Evolutionary conservation across 176 grass and related monocot genomes (phyloP).

Genomic region (Panicum miliaceum): DNA sequence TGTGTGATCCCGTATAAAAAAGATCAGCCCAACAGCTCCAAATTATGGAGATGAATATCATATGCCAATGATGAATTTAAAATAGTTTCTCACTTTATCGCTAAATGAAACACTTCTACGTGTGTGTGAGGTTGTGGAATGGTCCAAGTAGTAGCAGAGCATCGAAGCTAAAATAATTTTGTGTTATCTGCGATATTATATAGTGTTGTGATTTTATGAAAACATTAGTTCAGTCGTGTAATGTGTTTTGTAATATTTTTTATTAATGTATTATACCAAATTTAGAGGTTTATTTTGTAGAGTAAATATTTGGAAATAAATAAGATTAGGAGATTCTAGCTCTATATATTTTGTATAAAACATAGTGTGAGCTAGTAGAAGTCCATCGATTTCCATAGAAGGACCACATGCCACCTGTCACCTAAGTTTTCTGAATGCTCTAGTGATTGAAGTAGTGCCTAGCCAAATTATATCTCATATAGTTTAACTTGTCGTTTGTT

Average conservation of each 20-base stretch:
- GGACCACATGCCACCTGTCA: background rate
- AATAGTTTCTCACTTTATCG: background rate
- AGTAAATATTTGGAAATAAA: background rate
- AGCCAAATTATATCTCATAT: background rate
- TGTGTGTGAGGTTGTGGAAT: background rate
- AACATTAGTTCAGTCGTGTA: too few species aligned
- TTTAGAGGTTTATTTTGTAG: too few species aligned
- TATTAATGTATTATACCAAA: background rate
- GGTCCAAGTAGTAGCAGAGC: background rate
- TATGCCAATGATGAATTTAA: background rate
- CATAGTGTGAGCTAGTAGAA: background rate
- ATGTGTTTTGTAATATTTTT: background rate
- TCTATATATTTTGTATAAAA: background rate
- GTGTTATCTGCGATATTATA: background rate
- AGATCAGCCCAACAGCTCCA: background rate
- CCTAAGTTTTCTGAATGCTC: background rate
- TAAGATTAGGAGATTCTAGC: background rate
- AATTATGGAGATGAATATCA: background rate
- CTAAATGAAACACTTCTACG: background rate
- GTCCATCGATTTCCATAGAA: background rate
- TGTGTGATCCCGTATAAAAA: slow-evolving; percentile 24
- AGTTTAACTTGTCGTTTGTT: background rate
- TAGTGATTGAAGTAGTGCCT: background rate
- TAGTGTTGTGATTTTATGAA: background rate
- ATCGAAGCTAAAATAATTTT: background rate